Base-by-base conservation (phyloP, 2,329 filamentous ascomycete genomes). In the Gliomastix tumulicola region DNA sequence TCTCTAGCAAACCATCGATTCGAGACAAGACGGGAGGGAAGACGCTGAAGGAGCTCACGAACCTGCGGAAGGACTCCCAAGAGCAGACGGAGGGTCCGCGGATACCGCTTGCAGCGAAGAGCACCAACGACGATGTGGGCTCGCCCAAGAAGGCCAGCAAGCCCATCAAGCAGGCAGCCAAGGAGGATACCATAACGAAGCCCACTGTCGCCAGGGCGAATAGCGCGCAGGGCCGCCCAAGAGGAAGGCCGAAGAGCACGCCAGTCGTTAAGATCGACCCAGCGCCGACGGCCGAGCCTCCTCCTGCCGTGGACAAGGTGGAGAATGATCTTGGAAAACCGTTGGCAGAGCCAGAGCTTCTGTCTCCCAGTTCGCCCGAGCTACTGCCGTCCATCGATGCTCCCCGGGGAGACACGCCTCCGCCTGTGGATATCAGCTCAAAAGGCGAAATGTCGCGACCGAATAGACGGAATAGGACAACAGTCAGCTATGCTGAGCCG, bases 401-500 rank as follows among this genome's bases (percentile, higher is more conserved):
- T 16, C 56, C 51, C 13, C 48, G 55, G 30, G 56, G 65, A 38
- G 76, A 78, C 46, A 80, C 78, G 0, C 76, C 78, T 4, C 78
- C 78, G 5, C 77, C 77, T 5, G 56, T 63, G 13, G 72, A 80
- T 44, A 70, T 81, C 23, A 73, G 69, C 7, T 62, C 60, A 7
- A 67, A 58, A 23, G 69, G 72, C 34, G 74, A 82, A 46, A 72
- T 72, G 20, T 68, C 74, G 20, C 72, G 86, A 31, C 74, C 76
- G 17, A 82, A 79, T 47, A 69, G 86, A 45, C 74, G 86, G 44
- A 76, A 77, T 33, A 71, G 82, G 48, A 64, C 76, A 10, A 70
- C 79, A 34, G 74, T 92, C 42, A 90, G 84, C 63, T 92, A 92
- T 55, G 83, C 84, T 10, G 84, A 90, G 55, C 86, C 86, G 2